Conservation (phyloP, 202 grass and related monocot genomes). For the Elaeis oleifera region DNA sequence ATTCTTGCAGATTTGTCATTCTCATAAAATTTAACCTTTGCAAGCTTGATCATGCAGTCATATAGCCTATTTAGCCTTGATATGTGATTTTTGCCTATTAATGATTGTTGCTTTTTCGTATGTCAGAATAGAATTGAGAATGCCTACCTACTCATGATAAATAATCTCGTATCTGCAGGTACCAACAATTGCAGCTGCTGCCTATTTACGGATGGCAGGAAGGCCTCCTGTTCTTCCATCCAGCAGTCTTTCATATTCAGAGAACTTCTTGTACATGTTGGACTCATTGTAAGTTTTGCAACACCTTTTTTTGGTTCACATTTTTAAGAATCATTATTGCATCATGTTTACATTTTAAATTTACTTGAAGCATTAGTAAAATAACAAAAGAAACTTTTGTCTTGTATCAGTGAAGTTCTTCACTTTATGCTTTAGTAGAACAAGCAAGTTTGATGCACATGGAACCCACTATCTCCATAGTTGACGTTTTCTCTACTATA, state of each 20-base stretch:
- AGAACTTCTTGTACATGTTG: slow-evolving; percentile 93
- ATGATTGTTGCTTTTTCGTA: no score
- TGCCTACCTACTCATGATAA: no score
- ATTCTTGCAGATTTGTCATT: no score
- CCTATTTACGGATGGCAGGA: slow-evolving; percentile 86
- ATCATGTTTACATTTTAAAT: not conserved
- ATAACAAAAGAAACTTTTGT: no score
- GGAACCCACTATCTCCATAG: no score
- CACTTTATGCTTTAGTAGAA: not conserved
- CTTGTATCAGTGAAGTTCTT: no score
- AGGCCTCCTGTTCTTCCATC: slow-evolving; percentile 73
- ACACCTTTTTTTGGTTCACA: not conserved
- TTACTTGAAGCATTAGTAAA: no score
- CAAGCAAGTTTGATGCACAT: not conserved
- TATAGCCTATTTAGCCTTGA: no score
- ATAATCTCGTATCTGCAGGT: slow-evolving; percentile 24
- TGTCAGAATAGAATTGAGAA: no score
- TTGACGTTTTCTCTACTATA: not conserved
- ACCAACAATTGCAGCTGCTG: slow-evolving; percentile 82
- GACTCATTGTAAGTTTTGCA: slow-evolving; percentile 66
- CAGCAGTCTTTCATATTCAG: slow-evolving; percentile 79
- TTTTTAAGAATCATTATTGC: not conserved
- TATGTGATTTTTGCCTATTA: no score
- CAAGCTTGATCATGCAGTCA: no score
- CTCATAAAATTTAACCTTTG: no score